phyloP scores from a whole-genome alignment of 371 early-diverging fungal genomes.

The Capillidium rhysosporum region DNA sequence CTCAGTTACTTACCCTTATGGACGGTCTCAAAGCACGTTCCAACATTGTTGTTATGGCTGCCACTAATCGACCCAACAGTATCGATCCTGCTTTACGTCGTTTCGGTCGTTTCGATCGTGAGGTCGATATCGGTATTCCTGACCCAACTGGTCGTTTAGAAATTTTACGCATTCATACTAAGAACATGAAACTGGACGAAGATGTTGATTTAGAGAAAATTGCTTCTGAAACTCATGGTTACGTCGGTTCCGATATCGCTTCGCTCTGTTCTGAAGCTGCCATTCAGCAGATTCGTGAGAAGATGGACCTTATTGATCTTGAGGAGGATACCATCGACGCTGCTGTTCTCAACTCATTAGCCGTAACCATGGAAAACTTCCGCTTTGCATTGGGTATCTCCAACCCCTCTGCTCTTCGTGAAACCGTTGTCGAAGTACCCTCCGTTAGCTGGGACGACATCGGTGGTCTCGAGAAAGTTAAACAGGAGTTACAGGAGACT shows the following conservation, averaged over 20 bases:
- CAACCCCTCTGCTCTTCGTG: slow-evolving; percentile 98
- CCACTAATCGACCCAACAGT: slow-evolving; percentile 97
- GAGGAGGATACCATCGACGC: slow-evolving; percentile 99
- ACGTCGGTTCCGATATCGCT: slow-evolving; percentile 98
- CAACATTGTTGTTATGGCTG: slow-evolving; percentile 96
- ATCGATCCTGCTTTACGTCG: slow-evolving; percentile 99
- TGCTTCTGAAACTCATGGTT: slow-evolving; percentile 97
- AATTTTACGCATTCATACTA: slow-evolving; percentile 98
- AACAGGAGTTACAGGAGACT: slow-evolving; percentile 98
- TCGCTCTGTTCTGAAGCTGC: slow-evolving; percentile 99
- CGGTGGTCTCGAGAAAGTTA: slow-evolving; percentile 98
- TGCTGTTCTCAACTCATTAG: slow-evolving; percentile 87
- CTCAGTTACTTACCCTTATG: slow-evolving; percentile 98
- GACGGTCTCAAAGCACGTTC: slow-evolving; percentile 98
- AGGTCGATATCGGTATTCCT: slow-evolving; percentile 99
- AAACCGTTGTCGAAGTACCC: slow-evolving; percentile 99
- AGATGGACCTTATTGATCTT: slow-evolving; percentile 95
- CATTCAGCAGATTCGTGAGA: slow-evolving; percentile 99
- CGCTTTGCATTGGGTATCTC: slow-evolving; percentile 88
- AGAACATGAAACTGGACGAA: slow-evolving; percentile 97
- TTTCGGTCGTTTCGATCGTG: slow-evolving; percentile 99
- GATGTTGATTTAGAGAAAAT: slow-evolving; percentile 97
- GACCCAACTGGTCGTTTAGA: slow-evolving; percentile 98
- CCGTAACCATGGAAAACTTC: slow-evolving; percentile 99
- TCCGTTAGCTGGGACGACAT: slow-evolving; percentile 97